Evolutionary conservation across 202 grass and related monocot species (phyloP).

Genomic region (Eragrostis tef): DNA sequence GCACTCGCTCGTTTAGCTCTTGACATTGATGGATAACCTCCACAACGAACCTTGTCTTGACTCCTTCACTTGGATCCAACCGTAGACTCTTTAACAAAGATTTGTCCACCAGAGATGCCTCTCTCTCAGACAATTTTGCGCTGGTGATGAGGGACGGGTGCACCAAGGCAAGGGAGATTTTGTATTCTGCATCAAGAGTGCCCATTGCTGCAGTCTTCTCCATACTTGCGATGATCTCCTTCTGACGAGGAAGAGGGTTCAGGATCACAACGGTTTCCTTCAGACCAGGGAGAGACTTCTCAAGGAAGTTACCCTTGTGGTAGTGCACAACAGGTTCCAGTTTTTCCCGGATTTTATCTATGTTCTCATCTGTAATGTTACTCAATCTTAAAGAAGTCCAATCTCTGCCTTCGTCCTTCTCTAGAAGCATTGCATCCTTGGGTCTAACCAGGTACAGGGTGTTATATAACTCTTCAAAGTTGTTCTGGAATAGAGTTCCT

Average conservation of each 20-base stretch:
- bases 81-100: constrained; percentile 54
- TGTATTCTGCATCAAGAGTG: constrained; percentile 63
- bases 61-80: constrained; percentile 56
- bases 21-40: constrained; percentile 66
- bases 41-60: constrained; percentile 75
- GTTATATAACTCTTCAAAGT: constrained; percentile 75
- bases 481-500: constrained; percentile 88
- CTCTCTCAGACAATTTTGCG: constrained; percentile 47
- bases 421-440: constrained; percentile 53
- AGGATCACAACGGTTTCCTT: constrained; percentile 73
- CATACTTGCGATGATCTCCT: constrained; percentile 57
- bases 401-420: constrained; percentile 51
- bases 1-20: constrained; percentile 59
- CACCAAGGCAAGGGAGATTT: constrained; percentile 66
- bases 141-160: constrained; percentile 58
- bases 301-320: constrained; percentile 69
- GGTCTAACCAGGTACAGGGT: constrained; percentile 64
- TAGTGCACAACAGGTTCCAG: constrained; percentile 71
- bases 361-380: constrained; percentile 51
- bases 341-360: constrained; percentile 52
- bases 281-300: constrained; percentile 69
- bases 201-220: constrained; percentile 35
- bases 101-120: constrained; percentile 45
- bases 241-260: constrained; percentile 62
- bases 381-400: constrained; percentile 61